Conservation (phyloP, 2,329 filamentous ascomycete genomes). For the Tolypocladium inflatum region DNA sequence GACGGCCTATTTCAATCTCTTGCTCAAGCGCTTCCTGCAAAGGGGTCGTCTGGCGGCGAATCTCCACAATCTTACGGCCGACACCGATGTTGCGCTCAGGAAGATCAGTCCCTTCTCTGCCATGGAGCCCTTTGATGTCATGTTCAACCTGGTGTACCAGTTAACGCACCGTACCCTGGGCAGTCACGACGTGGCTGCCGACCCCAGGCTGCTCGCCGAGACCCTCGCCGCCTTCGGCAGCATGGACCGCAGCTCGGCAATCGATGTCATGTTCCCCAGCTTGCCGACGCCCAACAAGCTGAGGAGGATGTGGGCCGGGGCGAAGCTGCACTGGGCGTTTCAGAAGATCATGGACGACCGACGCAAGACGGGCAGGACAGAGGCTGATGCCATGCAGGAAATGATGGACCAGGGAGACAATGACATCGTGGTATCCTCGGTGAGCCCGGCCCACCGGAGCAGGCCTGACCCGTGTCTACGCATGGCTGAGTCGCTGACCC, state of each 20-base stretch:
- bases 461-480: neutral
- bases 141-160: conserved; percentile 43
- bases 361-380: conserved; percentile 26
- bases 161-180: conserved; percentile 49
- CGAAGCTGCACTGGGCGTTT: conserved; percentile 37
- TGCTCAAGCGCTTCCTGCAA: conserved; percentile 24
- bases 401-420: conserved; percentile 41
- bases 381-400: conserved; percentile 42
- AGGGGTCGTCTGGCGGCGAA: conserved; percentile 25
- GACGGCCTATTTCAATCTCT: conserved; percentile 13
- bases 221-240: conserved; percentile 34
- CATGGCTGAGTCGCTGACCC: neutral
- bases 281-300: conserved; percentile 34
- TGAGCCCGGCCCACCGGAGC: conserved; percentile 11
- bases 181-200: conserved; percentile 41
- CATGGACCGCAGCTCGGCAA: conserved; percentile 33
- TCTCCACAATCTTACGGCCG: conserved; percentile 32
- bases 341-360: conserved; percentile 36
- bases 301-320: conserved; percentile 32
- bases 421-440: conserved; percentile 30
- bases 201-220: conserved; percentile 28
- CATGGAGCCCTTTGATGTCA: conserved; percentile 41
- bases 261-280: conserved; percentile 42
- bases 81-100: conserved; percentile 16
- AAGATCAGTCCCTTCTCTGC: neutral